These are phyloP conservation scores for Lactarius evosmus DNA, from an alignment of 768 basidiomycete species.

Conservation along the genomic window DNA sequence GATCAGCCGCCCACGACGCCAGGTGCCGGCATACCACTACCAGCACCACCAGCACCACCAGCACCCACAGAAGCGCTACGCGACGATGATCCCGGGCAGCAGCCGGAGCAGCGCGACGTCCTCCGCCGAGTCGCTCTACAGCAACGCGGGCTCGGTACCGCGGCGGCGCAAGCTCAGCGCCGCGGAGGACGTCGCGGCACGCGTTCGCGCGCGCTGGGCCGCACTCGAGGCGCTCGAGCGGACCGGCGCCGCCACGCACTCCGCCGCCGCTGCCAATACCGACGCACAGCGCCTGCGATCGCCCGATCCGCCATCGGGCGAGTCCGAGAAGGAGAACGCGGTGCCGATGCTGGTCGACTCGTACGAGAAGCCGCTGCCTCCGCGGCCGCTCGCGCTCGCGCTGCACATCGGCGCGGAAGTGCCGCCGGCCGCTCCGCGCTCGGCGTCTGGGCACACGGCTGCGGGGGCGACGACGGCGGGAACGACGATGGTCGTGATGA, in stretches of 20 bases:
- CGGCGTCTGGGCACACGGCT: not conserved
- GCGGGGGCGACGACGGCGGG: not conserved
- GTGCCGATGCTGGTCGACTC: constrained; percentile 17
- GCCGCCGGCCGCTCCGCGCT: not conserved
- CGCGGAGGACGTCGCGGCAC: constrained; percentile 25
- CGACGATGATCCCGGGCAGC: constrained; percentile 21
- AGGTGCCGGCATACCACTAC: constrained; percentile 12
- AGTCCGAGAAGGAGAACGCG: constrained; percentile 3
- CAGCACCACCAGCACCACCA: constrained; percentile 3
- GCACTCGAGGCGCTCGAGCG: constrained; percentile 26
- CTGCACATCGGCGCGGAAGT: constrained; percentile 3
- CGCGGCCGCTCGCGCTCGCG: constrained; percentile 10
- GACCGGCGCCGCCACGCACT: not conserved
- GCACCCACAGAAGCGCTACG: constrained; percentile 22
- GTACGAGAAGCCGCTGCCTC: constrained; percentile 22
- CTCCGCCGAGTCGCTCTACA: constrained; percentile 21
- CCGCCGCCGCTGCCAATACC: too few relatives aligned
- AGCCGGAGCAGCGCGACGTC: constrained; percentile 25
- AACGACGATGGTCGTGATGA: constrained; percentile 4
- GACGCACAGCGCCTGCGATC: too few relatives aligned
- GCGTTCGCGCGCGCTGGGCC: constrained; percentile 25
- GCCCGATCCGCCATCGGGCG: not conserved
- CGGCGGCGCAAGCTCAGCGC: constrained; percentile 26
- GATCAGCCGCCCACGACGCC: constrained; percentile 22
- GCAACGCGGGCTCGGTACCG: not conserved